phyloP scores from a whole-genome alignment of 805 yeast species.

The Candida patagonica region DNA sequence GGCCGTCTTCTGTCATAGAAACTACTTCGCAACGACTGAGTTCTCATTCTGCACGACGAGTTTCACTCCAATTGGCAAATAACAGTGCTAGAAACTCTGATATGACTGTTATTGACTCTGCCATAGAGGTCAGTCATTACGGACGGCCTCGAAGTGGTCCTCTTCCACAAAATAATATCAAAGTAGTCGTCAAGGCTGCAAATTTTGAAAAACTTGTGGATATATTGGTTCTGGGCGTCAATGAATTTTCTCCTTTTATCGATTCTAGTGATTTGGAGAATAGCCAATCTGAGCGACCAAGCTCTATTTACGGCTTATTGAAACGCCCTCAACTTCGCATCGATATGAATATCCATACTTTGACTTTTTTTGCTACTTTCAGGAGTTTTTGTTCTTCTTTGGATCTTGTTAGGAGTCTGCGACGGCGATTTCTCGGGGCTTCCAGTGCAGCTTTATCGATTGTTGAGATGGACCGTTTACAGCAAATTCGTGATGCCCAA shows the following conservation, averaged over 20 bases:
- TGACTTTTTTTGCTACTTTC: conserved; percentile 62
- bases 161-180: conserved; percentile 15
- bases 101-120: conserved; percentile 3
- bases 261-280: conserved; percentile 13
- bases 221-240: conserved; percentile 62
- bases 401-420: conserved; percentile 42
- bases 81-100: background rate
- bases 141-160: background rate
- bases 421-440: conserved; percentile 51
- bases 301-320: background rate
- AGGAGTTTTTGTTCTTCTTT: conserved; percentile 55
- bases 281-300: background rate
- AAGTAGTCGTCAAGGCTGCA: conserved; percentile 57
- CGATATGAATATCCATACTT: conserved; percentile 56
- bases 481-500: background rate
- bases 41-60: conserved; percentile 27
- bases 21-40: conserved; percentile 36
- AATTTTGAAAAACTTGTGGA: conserved; percentile 71
- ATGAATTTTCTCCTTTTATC: conserved; percentile 39
- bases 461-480: conserved; percentile 17
- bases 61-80: conserved; percentile 19
- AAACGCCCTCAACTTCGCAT: conserved; percentile 34
- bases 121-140: background rate
- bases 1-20: conserved; percentile 43
- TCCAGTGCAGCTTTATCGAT: conserved; percentile 52